Percentiles rank a stretch among this genome's conserved stretches.
Conservation (phyloP, 1,139 yeast species). For the Hemisphaericaspora xylofermentans region DNA sequence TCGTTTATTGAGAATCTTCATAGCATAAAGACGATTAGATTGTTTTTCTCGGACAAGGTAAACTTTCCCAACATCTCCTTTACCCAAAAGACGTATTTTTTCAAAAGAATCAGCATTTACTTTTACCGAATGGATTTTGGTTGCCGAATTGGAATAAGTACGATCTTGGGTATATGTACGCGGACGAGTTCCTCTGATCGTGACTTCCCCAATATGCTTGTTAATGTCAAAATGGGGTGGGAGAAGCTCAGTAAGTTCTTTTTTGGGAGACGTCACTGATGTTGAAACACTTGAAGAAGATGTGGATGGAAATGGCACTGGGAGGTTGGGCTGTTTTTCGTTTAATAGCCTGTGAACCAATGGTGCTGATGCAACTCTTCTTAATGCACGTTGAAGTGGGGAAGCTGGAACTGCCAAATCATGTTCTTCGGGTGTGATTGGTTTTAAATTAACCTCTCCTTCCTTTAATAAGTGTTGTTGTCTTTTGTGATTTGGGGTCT, state of each 20-base stretch:
- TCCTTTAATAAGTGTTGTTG: background rate
- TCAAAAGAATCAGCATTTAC: slow-evolving; percentile 89
- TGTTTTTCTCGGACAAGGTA: slow-evolving; percentile 82
- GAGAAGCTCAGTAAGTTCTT: slow-evolving; percentile 2
- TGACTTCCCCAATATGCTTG: slow-evolving; percentile 57
- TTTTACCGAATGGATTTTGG: slow-evolving; percentile 70
- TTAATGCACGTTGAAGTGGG: slow-evolving; percentile 52
- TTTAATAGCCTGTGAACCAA: slow-evolving; percentile 44
- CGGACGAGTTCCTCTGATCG: slow-evolving; percentile 41
- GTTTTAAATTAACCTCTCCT: slow-evolving; percentile 7
- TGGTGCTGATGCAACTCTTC: slow-evolving; percentile 85
- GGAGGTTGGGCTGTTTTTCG: slow-evolving; percentile 18
- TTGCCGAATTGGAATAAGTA: slow-evolving; percentile 70
- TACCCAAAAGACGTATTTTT: slow-evolving; percentile 82
- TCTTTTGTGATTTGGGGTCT: background rate
- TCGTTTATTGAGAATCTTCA: slow-evolving; percentile 85
- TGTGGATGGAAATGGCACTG: too few relatives aligned
- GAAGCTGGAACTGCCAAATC: slow-evolving; percentile 21
- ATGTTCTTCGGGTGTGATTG: slow-evolving; percentile 7
- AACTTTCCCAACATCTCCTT: slow-evolving; percentile 98
- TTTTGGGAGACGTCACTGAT: slow-evolving; percentile 1
- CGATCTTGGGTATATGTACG: slow-evolving; percentile 55
- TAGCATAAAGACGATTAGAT: slow-evolving; percentile 77
- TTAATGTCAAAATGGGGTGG: slow-evolving; percentile 37
- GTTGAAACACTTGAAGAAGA: slow-evolving; percentile 4